Percentiles rank a stretch among this genome's conserved stretches.
Conservation (phyloP, 2,329 filamentous ascomycete genomes). For the Colletotrichum liaoningense region DNA sequence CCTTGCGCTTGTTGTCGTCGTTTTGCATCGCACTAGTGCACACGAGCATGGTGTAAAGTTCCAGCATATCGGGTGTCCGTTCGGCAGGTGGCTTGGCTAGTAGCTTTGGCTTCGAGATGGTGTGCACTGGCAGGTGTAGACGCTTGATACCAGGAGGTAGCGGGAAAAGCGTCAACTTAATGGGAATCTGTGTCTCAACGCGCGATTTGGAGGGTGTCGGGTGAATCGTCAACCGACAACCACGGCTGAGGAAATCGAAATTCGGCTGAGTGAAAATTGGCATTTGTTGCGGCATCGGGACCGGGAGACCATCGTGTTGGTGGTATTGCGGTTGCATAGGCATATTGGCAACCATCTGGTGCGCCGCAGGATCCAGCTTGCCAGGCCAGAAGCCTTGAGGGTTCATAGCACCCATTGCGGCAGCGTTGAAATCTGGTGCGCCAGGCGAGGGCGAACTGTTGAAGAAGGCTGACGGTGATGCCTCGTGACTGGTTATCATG, state of each 20-base stretch:
- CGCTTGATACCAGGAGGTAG: conserved; percentile 81
- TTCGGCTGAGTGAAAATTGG: conserved; percentile 40
- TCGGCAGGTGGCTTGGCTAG: conserved; percentile 78
- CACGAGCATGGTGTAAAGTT: conserved; percentile 84
- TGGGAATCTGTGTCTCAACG: conserved; percentile 95
- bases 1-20: conserved; percentile 72
- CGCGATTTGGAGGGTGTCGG: conserved; percentile 84
- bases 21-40: conserved; percentile 93
- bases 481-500: conserved; percentile 62
- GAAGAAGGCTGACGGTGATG: conserved; percentile 62
- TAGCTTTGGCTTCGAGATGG: conserved; percentile 94
- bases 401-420: conserved; percentile 38
- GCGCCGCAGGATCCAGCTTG: conserved; percentile 42
- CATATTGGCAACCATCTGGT: conserved; percentile 31
- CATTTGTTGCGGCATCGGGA: conserved; percentile 46
- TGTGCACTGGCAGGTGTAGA: conserved; percentile 87
- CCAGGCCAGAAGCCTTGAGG: conserved; percentile 51
- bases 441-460: conserved; percentile 59
- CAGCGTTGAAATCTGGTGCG: conserved; percentile 48
- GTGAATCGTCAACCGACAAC: conserved; percentile 67
- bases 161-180: conserved; percentile 82
- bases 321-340: conserved; percentile 35
- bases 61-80: conserved; percentile 78
- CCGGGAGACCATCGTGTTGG: conserved; percentile 40
- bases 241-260: conserved; percentile 45